These are phyloP conservation scores for Lentinus tigrinus DNA, from an alignment of 768 basidiomycete genomes.

Conservation along the genomic window DNA sequence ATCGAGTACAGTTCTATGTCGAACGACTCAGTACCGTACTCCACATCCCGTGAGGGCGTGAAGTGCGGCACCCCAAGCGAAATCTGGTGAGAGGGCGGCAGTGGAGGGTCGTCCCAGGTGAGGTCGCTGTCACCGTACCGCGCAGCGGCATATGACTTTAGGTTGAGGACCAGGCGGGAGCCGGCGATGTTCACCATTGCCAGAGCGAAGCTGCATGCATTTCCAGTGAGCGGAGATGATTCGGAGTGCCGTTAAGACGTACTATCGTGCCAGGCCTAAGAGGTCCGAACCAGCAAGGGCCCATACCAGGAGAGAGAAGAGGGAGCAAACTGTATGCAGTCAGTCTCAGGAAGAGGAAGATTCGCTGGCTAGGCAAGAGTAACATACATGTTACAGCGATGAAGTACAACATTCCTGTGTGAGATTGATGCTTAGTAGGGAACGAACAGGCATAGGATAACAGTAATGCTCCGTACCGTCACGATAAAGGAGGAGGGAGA, in stretches of 20 bases:
- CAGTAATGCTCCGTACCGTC: conserved; percentile 19
- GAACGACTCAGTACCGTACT: not conserved
- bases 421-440: not conserved
- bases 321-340: conserved; percentile 20
- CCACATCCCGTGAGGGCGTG: not conserved
- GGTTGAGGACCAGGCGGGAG: conserved; percentile 28
- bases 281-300: conserved; percentile 26
- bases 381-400: conserved; percentile 25
- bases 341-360: not conserved
- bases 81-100: not conserved
- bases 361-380: not conserved
- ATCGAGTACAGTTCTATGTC: conserved; percentile 28
- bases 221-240: not conserved
- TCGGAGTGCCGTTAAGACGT: not conserved
- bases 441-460: not conserved
- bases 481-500: conserved; percentile 26
- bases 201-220: conserved; percentile 23
- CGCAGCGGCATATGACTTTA: conserved; percentile 24
- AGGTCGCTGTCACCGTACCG: conserved; percentile 6
- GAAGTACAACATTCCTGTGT: conserved; percentile 27
- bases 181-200: conserved; percentile 29
- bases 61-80: conserved; percentile 1
- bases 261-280: conserved; percentile 29
- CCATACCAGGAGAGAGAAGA: conserved; percentile 29
- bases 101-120: conserved; percentile 5